These are phyloP conservation scores for Dryadomyces quercus-mongolicae DNA, from an alignment of 2,329 filamentous ascomycete species.

Conservation along the genomic window DNA sequence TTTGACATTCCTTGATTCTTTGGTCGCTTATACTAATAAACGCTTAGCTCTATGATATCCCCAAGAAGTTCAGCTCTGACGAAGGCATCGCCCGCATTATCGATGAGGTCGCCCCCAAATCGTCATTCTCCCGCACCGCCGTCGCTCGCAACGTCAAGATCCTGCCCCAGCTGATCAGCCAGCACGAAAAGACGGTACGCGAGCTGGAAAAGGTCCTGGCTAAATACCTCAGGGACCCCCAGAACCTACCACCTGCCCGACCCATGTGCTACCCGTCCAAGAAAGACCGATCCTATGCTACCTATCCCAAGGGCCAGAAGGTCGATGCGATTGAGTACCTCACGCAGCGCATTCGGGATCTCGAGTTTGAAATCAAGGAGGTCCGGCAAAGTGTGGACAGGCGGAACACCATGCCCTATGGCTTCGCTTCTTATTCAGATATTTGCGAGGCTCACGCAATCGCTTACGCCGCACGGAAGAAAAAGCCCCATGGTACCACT, in stretches of 20 bases:
- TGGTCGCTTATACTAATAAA: conserved; percentile 8
- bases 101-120: conserved; percentile 66
- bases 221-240: conserved; percentile 81
- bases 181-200: conserved; percentile 71
- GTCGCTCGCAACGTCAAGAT: conserved; percentile 89
- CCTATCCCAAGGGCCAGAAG: conserved; percentile 57
- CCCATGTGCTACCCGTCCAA: conserved; percentile 73
- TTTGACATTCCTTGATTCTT: not conserved
- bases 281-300: conserved; percentile 56
- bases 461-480: conserved; percentile 68
- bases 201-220: conserved; percentile 74
- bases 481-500: conserved; percentile 66
- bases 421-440: conserved; percentile 85
- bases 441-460: conserved; percentile 82
- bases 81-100: conserved; percentile 80
- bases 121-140: conserved; percentile 65
- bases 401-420: conserved; percentile 78
- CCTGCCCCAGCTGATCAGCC: conserved; percentile 69
- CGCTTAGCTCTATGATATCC: conserved; percentile 68
- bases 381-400: conserved; percentile 73
- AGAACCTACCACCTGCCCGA: conserved; percentile 61
- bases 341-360: conserved; percentile 67
- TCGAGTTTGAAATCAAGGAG: conserved; percentile 77
- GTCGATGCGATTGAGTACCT: conserved; percentile 93
- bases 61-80: conserved; percentile 62